Evolutionary conservation across 352 stramenopile species (phyloP).

Genomic region (Aphanomyces euteiches): DNA sequence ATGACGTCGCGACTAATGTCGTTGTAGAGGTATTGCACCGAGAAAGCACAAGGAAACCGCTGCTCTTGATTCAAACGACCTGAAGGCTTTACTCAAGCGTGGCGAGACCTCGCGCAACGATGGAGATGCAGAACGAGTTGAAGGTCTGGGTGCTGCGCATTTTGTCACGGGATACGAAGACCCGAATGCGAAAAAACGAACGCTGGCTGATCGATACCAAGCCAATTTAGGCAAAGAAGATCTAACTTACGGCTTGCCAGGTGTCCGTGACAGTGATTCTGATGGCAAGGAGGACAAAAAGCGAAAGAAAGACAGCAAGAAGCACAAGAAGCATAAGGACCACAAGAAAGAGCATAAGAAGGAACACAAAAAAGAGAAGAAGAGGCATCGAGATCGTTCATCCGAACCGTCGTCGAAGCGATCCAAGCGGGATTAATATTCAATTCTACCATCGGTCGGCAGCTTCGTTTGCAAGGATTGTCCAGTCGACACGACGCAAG

Average conservation of each 20-base stretch:
- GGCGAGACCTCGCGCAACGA: constrained; percentile 68
- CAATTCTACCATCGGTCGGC: constrained; percentile 10
- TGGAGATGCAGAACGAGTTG: constrained; percentile 69
- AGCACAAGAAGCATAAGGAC: constrained; percentile 55
- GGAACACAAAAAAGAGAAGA: constrained; percentile 35
- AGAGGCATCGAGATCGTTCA: neutral
- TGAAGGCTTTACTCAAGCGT: constrained; percentile 82
- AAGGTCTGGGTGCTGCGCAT: constrained; percentile 77
- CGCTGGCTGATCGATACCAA: constrained; percentile 66
- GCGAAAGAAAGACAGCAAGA: constrained; percentile 40
- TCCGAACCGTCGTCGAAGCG: constrained; percentile 5
- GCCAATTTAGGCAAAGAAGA: constrained; percentile 53
- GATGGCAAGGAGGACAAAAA: constrained; percentile 32
- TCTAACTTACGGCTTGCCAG: constrained; percentile 60
- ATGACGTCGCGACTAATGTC: too few species aligned
- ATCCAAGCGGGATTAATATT: constrained; percentile 10
- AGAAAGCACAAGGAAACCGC: constrained; percentile 45
- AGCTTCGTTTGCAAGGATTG: constrained; percentile 18
- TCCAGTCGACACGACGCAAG: constrained; percentile 12
- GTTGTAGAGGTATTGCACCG: constrained; percentile 59
- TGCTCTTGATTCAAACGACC: constrained; percentile 66
- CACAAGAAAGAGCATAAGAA: constrained; percentile 69
- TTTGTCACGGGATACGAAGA: constrained; percentile 45
- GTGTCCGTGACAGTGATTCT: constrained; percentile 32
- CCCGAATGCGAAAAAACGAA: constrained; percentile 50